phyloP scores from a whole-genome alignment of 1,139 yeast genomes.

The Candida glucosophila region DNA sequence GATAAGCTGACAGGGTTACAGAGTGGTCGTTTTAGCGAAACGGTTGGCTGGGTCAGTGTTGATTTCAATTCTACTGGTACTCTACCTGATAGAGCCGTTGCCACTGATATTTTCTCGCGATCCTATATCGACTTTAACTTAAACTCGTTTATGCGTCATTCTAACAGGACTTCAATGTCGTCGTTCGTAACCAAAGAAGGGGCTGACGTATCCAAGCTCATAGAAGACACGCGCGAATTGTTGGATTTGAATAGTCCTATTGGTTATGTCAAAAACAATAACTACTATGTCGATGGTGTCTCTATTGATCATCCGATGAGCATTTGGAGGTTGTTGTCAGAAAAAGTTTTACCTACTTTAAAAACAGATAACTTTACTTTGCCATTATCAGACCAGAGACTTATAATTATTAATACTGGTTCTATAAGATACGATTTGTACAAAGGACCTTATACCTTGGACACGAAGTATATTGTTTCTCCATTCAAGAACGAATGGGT shows the following conservation, averaged over 20 bases:
- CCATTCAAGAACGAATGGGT: slow-evolving; percentile 84
- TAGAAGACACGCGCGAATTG: slow-evolving; percentile 36
- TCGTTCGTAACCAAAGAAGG: slow-evolving; percentile 48
- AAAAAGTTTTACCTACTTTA: slow-evolving; percentile 53
- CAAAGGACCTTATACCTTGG: slow-evolving; percentile 76
- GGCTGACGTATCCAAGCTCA: slow-evolving; percentile 30
- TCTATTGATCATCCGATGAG: slow-evolving; percentile 55
- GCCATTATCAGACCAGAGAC: slow-evolving; percentile 30
- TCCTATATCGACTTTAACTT: slow-evolving; percentile 75
- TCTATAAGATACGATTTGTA: slow-evolving; percentile 82
- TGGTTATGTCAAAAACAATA: slow-evolving; percentile 55
- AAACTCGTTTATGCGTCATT: slow-evolving; percentile 60
- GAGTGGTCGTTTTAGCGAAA: slow-evolving; percentile 89
- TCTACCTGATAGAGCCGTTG: slow-evolving; percentile 1
- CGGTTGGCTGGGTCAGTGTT: slow-evolving; percentile 78
- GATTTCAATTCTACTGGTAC: slow-evolving; percentile 14
- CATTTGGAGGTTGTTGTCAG: slow-evolving; percentile 52
- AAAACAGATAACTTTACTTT: slow-evolving; percentile 7
- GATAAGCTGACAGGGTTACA: slow-evolving; percentile 64
- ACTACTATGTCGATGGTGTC: slow-evolving; percentile 63
- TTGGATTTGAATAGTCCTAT: slow-evolving; percentile 47
- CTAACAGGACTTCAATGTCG: slow-evolving; percentile 18
- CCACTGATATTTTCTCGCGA: slow-evolving; percentile 34
- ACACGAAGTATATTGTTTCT: slow-evolving; percentile 74
- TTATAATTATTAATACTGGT: slow-evolving; percentile 76